Base-by-base conservation (phyloP, 2,329 filamentous ascomycete genomes). In the Diaporthe citriasiana region DNA sequence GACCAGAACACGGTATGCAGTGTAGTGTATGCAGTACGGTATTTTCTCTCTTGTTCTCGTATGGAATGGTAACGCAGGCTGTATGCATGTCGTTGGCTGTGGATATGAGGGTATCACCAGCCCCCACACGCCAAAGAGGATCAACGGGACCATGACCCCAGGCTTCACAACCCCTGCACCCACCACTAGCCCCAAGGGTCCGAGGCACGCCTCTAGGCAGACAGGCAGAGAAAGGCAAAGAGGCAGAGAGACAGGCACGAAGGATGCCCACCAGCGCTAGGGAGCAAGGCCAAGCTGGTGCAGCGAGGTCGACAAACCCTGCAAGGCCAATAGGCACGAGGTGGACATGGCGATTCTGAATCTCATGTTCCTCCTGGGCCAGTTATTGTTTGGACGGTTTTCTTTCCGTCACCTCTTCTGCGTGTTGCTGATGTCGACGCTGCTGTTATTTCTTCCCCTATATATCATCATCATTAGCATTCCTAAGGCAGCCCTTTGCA, bases 91-190 rank as follows among this genome's bases (percentile, higher is more conserved):
- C 15, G 25, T 19, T 27, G 33, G 25, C 19, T 19, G 55, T 65
- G 42, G n/a, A 38, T 57, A 17, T 57, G 57, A 66, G 69, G 69
- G 40, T 45, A 72, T 71, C 68, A 17, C 59, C 69, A 59, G 69
- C 69, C 50, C 59, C 57, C 69, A 38, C 47, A 38, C n/a, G 22
- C 45, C 19, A 19, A 66, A 35, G 35, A 50, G 38, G 60, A 50
- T 35, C 12, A 35, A 19, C 40, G 19, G 15, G 42, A 38, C 42
- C 22, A 13, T 15, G 30, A 51, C 45, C 60, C 63, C 30, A 38
- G 60, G 56, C 8, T 17, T 19, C 35, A 59, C n/a, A n/a, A n/a
- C n/a, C n/a, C n/a, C n/a, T n/a, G n/a, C n/a, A n/a, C n/a, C 47
- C 47, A 38, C 38, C 47, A 51, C 45, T n/a, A 8, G 22, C 45